A percentile compares a stretch with the other conserved stretches of the same genome.
Conservation (phyloP, 2,329 filamentous ascomycete species). For the Berkeleyomyces rouxiae region DNA sequence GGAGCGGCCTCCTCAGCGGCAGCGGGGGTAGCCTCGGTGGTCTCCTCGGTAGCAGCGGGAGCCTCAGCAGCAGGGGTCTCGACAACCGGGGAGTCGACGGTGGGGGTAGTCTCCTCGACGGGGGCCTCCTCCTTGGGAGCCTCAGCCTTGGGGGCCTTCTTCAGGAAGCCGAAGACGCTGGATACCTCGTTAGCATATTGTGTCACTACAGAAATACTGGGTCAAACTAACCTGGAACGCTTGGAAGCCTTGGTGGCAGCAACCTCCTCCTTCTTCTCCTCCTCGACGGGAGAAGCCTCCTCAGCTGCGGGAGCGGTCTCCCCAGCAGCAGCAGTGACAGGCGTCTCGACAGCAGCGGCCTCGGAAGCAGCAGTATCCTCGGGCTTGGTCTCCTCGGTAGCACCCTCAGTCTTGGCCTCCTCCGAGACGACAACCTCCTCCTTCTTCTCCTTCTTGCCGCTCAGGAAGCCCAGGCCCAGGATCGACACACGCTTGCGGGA, state of each 20-base stretch:
- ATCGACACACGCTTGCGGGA: slow-evolving; percentile 51
- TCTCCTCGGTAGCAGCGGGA: slow-evolving; percentile 25
- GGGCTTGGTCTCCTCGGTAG: slow-evolving; percentile 13
- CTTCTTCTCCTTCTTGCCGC: slow-evolving; percentile 36
- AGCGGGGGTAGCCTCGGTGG: slow-evolving; percentile 25
- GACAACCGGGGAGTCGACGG: slow-evolving; percentile 42
- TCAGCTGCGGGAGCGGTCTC: slow-evolving; percentile 37
- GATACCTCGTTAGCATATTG: slow-evolving; percentile 13
- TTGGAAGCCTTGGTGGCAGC: slow-evolving; percentile 26
- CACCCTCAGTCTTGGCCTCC: slow-evolving; percentile 18
- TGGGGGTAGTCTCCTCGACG: slow-evolving; percentile 37
- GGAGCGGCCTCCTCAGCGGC: slow-evolving; percentile 36
- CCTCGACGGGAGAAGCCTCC: slow-evolving; percentile 26
- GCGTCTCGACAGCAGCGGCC: slow-evolving; percentile 23
- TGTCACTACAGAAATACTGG: slow-evolving; percentile 16
- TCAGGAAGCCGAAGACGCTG: slow-evolving; percentile 38
- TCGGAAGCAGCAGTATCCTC: slow-evolving; percentile 24
- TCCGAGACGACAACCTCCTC: slow-evolving; percentile 21
- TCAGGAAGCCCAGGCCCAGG: slow-evolving; percentile 44
- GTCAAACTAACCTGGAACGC: slow-evolving; percentile 29
- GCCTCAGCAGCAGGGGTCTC: slow-evolving; percentile 31
- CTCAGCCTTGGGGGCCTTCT: slow-evolving; percentile 42
- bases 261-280: slow-evolving; percentile 32
- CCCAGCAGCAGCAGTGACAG: slow-evolving; percentile 24
- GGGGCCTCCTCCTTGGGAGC: slow-evolving; percentile 29